Base-by-base conservation (phyloP, 768 basidiomycete genomes). In the Hysterangium stoloniferum region DNA sequence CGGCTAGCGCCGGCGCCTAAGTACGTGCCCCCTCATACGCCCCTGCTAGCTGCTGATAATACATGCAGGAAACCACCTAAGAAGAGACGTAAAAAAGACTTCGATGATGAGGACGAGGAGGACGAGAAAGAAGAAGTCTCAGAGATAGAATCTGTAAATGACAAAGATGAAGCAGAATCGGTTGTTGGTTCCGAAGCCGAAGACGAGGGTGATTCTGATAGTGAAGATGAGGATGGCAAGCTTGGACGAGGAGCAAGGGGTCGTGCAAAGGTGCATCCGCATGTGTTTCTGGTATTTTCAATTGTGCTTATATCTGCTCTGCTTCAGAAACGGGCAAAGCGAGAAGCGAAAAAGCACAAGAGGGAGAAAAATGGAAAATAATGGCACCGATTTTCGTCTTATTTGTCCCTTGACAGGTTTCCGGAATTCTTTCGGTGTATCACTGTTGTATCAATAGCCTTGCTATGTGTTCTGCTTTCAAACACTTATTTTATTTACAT, bases 191-290 rank as follows among this genome's bases (percentile, higher is more conserved):
- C 44, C 6, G 29, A 6, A 17, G 46, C 29, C 19, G 58, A 54
- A 25, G 53, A 55, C 15, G 55, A 50, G 8, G 52, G 56, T 12
- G 60, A 57, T 13, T 45, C 33, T 22, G 56, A 55, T 12, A 49
- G 45, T 35, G 45, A 35, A 11, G 17, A 57, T 27, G 58, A 57
- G 28, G 56, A 55, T 32, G 60, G 59, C 28, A 57, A 59, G 41
- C 57, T 60, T 0, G 59, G 64, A n/a, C 54, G 66, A 32, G 61
- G 63, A 28, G 66, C 66, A 13, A 58, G 67, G 27, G 63, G 62
- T 2, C 55, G 62, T 22, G 68, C 68, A 1, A 68, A 68, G 56
- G 68, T 68, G 48, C 13, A 42, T 43, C 20, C 40, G n/a, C 8
- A 27, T 41, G n/a, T 40, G 6, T 40, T 2, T 51, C 9, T 32